Evolutionary conservation across 2,329 filamentous ascomycete species (phyloP).

Genomic region (Aspergillus sp.): DNA sequence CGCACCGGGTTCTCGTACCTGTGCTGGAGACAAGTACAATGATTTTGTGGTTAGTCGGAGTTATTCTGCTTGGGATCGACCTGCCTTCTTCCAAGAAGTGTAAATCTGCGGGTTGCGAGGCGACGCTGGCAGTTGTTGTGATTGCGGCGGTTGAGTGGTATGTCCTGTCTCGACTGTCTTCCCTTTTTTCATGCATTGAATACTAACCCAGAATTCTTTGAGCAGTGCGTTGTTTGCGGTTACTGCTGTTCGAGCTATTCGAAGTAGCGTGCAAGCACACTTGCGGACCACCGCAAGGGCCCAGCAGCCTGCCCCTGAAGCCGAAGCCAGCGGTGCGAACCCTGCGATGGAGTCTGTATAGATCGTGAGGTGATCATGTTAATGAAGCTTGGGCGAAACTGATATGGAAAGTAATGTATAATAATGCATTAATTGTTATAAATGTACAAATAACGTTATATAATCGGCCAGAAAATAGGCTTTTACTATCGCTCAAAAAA

Average conservation of each 20-base stretch:
- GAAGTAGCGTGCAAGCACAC: neutral
- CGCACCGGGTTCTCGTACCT: conserved; percentile 12
- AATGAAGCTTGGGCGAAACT: neutral
- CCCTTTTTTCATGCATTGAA: neutral
- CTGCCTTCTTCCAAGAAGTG: neutral
- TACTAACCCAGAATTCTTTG: neutral
- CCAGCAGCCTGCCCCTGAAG: neutral
- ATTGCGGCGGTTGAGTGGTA: neutral
- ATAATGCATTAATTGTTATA: no score
- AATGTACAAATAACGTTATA: no score
- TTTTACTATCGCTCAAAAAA: no score
- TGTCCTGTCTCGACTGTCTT: neutral
- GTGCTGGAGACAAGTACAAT: neutral
- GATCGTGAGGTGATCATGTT: neutral
- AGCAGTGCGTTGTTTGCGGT: neutral
- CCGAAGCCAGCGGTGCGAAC: neutral
- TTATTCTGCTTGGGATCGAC: neutral
- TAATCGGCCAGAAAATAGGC: no score
- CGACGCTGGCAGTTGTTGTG: neutral
- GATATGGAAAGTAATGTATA: no score
- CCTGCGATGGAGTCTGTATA: neutral
- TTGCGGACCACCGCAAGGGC: neutral
- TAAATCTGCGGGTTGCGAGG: neutral
- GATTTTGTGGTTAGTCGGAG: neutral
- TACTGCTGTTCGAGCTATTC: neutral